phyloP scores from a whole-genome alignment of 2,329 filamentous ascomycete species.

The Ciborinia camelliae region DNA sequence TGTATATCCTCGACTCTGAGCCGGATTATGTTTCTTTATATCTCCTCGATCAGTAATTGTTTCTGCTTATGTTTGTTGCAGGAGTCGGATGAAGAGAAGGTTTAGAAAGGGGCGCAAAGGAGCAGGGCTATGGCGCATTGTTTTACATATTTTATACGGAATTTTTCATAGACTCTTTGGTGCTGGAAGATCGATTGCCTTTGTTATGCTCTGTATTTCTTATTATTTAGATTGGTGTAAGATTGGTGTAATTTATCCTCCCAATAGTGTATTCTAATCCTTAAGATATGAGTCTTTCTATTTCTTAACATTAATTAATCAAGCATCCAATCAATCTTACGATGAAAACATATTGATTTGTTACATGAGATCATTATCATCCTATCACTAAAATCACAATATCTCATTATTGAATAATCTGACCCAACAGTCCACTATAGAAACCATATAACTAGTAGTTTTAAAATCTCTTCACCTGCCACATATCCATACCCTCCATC shows the following conservation, averaged over 20 bases:
- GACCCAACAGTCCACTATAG: background rate
- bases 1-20: too few species aligned
- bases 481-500: background rate
- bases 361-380: background rate
- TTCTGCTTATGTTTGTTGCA: too few species aligned
- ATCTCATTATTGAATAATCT: background rate
- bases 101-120: too few species aligned
- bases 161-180: too few species aligned
- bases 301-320: background rate
- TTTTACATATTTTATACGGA: too few species aligned
- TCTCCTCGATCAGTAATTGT: too few species aligned
- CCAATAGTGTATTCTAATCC: too few species aligned
- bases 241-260: too few species aligned
- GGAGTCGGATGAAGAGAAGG: too few species aligned
- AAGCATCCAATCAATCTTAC: background rate
- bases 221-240: background rate
- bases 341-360: background rate
- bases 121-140: too few species aligned
- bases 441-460: background rate
- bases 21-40: too few species aligned
- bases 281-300: background rate
- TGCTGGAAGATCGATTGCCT: too few species aligned
- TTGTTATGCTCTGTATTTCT: background rate
- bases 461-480: background rate
- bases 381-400: background rate